Conservation (phyloP, 371 early-diverging fungal species). For the Mortierella sp. region DNA sequence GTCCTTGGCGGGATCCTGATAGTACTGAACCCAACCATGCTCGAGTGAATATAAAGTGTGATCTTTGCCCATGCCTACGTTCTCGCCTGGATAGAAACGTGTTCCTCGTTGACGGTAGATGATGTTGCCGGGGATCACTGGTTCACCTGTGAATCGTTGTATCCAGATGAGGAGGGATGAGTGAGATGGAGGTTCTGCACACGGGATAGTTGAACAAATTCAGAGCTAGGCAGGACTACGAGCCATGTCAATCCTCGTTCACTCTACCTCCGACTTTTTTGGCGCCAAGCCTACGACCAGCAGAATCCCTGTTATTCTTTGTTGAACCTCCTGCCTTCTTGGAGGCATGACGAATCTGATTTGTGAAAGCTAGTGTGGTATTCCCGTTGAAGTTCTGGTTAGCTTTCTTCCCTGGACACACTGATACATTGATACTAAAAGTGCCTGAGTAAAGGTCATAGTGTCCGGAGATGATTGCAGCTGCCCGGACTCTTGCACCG, state of each 20-base stretch:
- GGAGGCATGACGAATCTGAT: slow-evolving; percentile 89
- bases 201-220: too few species aligned
- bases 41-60: slow-evolving; percentile 89
- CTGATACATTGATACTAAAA: too few species aligned
- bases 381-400: too few species aligned
- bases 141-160: slow-evolving; percentile 56
- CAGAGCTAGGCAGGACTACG: too few species aligned
- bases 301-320: slow-evolving; percentile 93
- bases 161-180: not conserved
- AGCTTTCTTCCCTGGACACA: too few species aligned
- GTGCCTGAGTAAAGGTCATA: not conserved
- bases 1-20: slow-evolving; percentile 75
- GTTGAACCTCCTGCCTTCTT: slow-evolving; percentile 94
- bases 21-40: slow-evolving; percentile 89
- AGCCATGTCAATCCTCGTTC: too few species aligned
- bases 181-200: too few species aligned
- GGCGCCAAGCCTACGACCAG: slow-evolving; percentile 93
- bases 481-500: too few species aligned
- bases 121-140: slow-evolving; percentile 89
- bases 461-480: too few species aligned
- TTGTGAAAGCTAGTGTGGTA: slow-evolving; percentile 42
- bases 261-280: slow-evolving; percentile 84
- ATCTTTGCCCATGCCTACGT: slow-evolving; percentile 93
- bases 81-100: slow-evolving; percentile 88
- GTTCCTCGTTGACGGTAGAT: slow-evolving; percentile 95